Evolutionary conservation across 208 protist species (phyloP), one percentile per base, ranked within the genome.

Genomic region (Wallacemonas sp.): DNA sequence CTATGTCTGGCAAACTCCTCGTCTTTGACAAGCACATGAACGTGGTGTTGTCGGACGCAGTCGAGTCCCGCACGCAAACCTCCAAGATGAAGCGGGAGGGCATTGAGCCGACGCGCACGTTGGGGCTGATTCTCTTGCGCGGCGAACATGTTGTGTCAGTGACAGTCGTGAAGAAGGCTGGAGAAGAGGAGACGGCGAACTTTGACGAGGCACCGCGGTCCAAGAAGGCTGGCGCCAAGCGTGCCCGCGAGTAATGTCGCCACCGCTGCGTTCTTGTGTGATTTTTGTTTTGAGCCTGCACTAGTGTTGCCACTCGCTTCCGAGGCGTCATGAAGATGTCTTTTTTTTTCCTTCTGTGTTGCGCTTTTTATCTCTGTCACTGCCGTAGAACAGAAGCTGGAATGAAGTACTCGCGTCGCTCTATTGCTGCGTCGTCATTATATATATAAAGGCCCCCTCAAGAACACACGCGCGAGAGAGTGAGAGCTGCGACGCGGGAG

Each of bases 11-110:
- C 30, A 86, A 88, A 56, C 70, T 95, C 1, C 77, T 95, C 26
- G 84, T 91, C 45, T 95, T 83, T 67, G 90, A 95, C 62, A 71
- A 84, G 47, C 84, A 92, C 84, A 95, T 95, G 90, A 95, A 95
- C 51, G 80, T 95, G n/a, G 84, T 95, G 4, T 62, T 95, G 1
- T 70, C 58, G 26, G 86, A 93, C 55, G 61, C 62, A 8, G 56
- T 44, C 4, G 86, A 95, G 72, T 76, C 70, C 31, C 84, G 90
- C 26, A 71, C 68, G n/a, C 75, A 68, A 58, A 91, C 84, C 36
- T 84, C 79, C 59, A 88, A 84, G 71, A 89, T 89, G 84, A 60
- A 62, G 12, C 75, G 78, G 39, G 85, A 90, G 44, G 79, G 76
- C 27, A 66, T 86, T 15, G 65, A 66, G 24, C 67, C 85, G 45